Percentiles rank a stretch among this genome's conserved stretches.
Evolutionary conservation across 768 basidiomycete species (phyloP).

Genomic region (Trametes cubensis): DNA sequence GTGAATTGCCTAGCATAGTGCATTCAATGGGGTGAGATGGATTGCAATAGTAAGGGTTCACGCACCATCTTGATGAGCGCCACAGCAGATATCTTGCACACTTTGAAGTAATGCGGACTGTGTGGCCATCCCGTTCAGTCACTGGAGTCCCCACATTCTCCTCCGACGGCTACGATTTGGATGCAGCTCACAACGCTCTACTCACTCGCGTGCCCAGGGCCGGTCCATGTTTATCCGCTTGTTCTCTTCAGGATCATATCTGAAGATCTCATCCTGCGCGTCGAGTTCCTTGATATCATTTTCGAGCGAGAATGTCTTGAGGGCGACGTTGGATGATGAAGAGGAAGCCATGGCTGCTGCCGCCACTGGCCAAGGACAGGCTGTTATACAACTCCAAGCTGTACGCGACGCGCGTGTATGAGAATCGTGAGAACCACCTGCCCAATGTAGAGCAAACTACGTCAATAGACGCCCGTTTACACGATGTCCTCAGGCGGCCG

Average conservation of each 20-base stretch:
- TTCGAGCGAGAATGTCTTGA: conserved; percentile 70
- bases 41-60: not conserved
- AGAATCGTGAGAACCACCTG: conserved; percentile 14
- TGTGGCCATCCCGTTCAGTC: not conserved
- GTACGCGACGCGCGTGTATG: conserved; percentile 17
- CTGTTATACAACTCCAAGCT: not conserved
- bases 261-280: conserved; percentile 79
- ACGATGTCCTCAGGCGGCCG: not conserved
- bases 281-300: conserved; percentile 74
- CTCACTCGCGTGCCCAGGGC: conserved; percentile 89
- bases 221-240: conserved; percentile 63
- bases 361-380: conserved; percentile 8
- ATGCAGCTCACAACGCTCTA: conserved; percentile 18
- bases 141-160: not conserved
- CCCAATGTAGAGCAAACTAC: not conserved
- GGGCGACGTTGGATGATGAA: conserved; percentile 53
- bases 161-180: not conserved
- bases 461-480: not conserved
- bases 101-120: conserved; percentile 81
- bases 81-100: conserved; percentile 93
- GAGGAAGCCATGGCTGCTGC: conserved; percentile 32
- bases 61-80: conserved; percentile 93
- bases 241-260: conserved; percentile 71
- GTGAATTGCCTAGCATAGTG: conserved; percentile 79
- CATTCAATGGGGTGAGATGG: not conserved